Percentiles rank a stretch among this genome's conserved stretches.
Evolutionary conservation across 768 basidiomycete genomes (phyloP).

Genomic region (Boletus reticuloceps): DNA sequence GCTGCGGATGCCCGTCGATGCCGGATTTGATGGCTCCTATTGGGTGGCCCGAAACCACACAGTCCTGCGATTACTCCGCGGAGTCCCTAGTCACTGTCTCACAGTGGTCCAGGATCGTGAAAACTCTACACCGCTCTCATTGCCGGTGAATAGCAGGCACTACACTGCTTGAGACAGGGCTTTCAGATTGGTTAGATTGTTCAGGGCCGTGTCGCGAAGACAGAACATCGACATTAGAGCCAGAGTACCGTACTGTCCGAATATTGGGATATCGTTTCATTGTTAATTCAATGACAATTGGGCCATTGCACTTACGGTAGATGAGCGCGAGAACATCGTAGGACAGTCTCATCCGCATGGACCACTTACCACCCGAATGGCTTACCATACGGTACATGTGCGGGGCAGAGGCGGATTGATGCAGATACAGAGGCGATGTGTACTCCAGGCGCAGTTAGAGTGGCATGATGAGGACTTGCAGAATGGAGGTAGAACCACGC

Average conservation of each 20-base stretch:
- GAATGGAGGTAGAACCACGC: not conserved
- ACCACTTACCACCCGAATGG: not conserved
- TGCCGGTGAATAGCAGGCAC: slow-evolving; percentile 7
- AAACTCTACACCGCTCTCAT: not conserved
- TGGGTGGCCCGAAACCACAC: slow-evolving; percentile 14
- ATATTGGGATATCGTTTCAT: not conserved
- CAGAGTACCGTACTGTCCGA: not conserved
- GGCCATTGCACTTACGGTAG: not conserved
- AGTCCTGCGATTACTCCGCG: slow-evolving; percentile 22
- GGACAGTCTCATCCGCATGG: not conserved
- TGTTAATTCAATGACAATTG: not conserved
- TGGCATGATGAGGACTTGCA: not conserved
- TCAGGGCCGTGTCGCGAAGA: slow-evolving; percentile 9
- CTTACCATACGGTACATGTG: slow-evolving; percentile 2
- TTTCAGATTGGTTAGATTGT: slow-evolving; percentile 2
- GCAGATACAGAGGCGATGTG: not conserved
- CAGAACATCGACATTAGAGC: not conserved
- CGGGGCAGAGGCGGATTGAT: slow-evolving; percentile 6
- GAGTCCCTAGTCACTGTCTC: slow-evolving; percentile 13
- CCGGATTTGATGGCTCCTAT: slow-evolving; percentile 17
- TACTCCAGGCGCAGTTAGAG: slow-evolving; percentile 2
- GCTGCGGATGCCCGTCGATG: slow-evolving; percentile 24
- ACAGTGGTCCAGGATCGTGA: slow-evolving; percentile 3
- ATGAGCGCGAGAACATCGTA: slow-evolving; percentile 10
- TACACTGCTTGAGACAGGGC: not conserved